Evolutionary conservation across 495 filamentous ascomycete genomes (phyloP), one percentile per base, ranked within the genome.

Genomic region (Xylaria longipes): DNA sequence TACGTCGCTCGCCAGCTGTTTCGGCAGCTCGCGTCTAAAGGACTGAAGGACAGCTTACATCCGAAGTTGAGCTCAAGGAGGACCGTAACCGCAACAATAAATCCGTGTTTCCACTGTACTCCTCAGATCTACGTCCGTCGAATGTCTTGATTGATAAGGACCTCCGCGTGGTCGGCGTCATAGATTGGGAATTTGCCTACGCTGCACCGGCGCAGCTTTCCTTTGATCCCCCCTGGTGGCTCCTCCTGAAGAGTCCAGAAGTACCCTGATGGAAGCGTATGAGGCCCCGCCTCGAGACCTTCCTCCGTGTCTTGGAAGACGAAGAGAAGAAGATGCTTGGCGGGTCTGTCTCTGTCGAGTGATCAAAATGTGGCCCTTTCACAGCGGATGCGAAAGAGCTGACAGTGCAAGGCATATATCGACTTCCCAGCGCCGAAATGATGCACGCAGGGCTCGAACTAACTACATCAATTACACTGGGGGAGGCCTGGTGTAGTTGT

Each of bases 131-230:
- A n/a, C n/a, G n/a, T n/a, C n/a, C n/a, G n/a, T n/a, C n/a, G n/a
- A n/a, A n/a, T n/a, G n/a, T n/a, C n/a, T n/a, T n/a, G n/a, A n/a
- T n/a, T n/a, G 71, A 80, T 37, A 57, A 71, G 43, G 70, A 72
- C 22, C 37, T 72, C 6, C 56, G 62, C 8, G 35, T 77, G 7
- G 45, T 75, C 50, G 75, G 71, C 9, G 74, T 75, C 14, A 77
- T 81, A 65, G 83, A 83, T 71, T 84, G 82, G 80, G 82, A 83
- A 72, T 85, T 83, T 65, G 71, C 81, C n/a, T 85, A 84, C 63
- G 77, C 73, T 27, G 82, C 76, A n/a, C 82, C 80, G 17, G 72
- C 77, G 20, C 77, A 84, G 64, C 84, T 86, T 71, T 70, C 73
- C 33, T 74, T 78, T 45, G 78, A 79, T 64, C 78, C 81, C 64